Base-by-base conservation (phyloP, 768 basidiomycete species). In the Rhodotorula paludigena region DNA sequence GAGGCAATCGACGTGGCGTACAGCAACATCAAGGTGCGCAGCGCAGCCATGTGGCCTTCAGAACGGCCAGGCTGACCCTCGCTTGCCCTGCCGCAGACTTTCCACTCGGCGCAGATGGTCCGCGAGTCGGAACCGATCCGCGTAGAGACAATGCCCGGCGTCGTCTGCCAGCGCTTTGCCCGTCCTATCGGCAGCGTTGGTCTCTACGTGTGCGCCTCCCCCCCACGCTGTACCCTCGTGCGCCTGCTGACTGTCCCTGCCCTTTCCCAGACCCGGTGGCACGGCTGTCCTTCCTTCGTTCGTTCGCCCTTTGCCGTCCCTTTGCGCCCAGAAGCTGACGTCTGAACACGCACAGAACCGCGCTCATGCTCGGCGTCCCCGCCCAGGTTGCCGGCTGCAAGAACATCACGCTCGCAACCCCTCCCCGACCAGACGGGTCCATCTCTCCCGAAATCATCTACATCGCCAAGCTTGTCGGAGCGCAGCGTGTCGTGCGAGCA, bases 391-490 rank as follows among this genome's bases (percentile, higher is more conserved):
- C 96, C 3, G 91, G 91, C 5, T 98, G 94, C 81, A 85, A 84
- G 68, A 85, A 89, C 74, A 87, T 98, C 69, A 89, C 97, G 45
- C 83, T 99, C 66, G 92, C 96, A 9, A 97, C 96, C 7, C 96
- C 96, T n/a, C 94, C 96, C 3, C 84, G 92, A 48, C 79, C 87
- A 21, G 92, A 98, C 78, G 96, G 94, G 18, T 88, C 85, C 74
- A 86, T 99, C 75, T 92, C 91, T 9, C 92, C 94, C 4, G 96
- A 99, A 80, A 94, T 99, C 52, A 85, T 98, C 82, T 99, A 99
- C 78, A 92, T 92, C 66, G 96, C 96, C 39, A 82, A 88, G 68
- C 82, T 94, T 52, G 87, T 92, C 30, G 93, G 94, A 45, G 94
- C 90, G 2, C 87, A 89, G 11, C 88, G 88, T 39, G 86, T 99